These are phyloP conservation scores for Oryza punctata DNA, from an alignment of 176 grass and related monocot genomes.

Conservation along the genomic window DNA sequence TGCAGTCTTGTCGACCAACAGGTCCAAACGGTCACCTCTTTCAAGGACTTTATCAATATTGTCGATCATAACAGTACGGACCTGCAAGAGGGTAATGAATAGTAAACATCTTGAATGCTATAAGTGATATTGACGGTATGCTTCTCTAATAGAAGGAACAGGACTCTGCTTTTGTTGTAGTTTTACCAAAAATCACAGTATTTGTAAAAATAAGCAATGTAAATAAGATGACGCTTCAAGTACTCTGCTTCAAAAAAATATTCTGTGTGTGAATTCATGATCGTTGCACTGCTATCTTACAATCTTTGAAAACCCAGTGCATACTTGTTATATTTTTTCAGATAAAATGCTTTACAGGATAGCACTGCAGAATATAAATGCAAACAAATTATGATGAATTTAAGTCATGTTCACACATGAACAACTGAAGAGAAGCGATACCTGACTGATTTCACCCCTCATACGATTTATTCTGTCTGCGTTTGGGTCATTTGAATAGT, in stretches of 20 bases:
- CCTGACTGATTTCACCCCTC: constrained; percentile 95
- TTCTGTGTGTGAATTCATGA: background rate
- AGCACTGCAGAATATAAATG: background rate
- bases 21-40: constrained; percentile 89
- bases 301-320: background rate
- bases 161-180: background rate
- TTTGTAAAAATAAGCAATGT: background rate
- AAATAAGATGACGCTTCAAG: background rate
- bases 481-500: constrained; percentile 93
- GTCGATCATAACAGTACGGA: constrained; percentile 97
- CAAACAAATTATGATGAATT: background rate
- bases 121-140: background rate
- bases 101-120: constrained; percentile 6
- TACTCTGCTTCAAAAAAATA: background rate
- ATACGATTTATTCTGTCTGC: constrained; percentile 94
- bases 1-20: constrained; percentile 92
- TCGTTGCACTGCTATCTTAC: background rate
- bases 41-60: constrained; percentile 99
- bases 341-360: background rate
- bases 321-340: background rate
- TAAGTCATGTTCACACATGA: background rate
- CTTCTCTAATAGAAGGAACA: background rate
- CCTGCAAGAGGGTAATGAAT: constrained; percentile 47
- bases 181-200: background rate
- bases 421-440: constrained; percentile 23